phyloP scores from a whole-genome alignment of 2,329 filamentous ascomycete genomes.

The Diaporthe ilicicola region DNA sequence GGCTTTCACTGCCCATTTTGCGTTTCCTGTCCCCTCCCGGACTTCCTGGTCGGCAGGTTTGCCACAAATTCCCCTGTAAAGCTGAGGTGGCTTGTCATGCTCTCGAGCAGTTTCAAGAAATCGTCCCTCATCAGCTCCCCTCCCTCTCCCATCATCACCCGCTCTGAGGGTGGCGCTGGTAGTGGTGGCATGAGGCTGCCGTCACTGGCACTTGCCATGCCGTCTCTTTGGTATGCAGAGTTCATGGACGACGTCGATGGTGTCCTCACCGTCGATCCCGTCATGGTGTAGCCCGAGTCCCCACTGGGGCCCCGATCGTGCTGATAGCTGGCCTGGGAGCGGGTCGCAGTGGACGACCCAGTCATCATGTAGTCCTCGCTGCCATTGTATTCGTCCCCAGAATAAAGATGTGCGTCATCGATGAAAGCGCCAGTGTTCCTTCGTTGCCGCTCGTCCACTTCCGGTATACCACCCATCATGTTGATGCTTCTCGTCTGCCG shows the following conservation, averaged over 20 bases:
- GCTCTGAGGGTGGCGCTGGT: constrained; percentile 56
- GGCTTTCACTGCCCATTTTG: constrained; percentile 21
- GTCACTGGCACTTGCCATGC: constrained; percentile 22
- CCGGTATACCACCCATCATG: constrained; percentile 16
- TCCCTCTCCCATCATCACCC: constrained; percentile 54
- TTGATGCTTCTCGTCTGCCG: constrained; percentile 34
- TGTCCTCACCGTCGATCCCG: constrained; percentile 32
- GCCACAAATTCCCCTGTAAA: constrained; percentile 42
- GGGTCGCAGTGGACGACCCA: neutral
- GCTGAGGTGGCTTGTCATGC: constrained; percentile 45
- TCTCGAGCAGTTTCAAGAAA: constrained; percentile 44
- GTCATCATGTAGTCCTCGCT: constrained; percentile 24
- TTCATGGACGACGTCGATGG: constrained; percentile 26
- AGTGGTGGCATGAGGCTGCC: constrained; percentile 45
- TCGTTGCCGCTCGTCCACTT: constrained; percentile 23
- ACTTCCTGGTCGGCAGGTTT: constrained; percentile 39
- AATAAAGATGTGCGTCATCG: constrained; percentile 34
- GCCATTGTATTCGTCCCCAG: neutral
- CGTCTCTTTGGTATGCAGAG: constrained; percentile 29
- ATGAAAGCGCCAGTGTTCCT: constrained; percentile 30
- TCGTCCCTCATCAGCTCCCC: constrained; percentile 44
- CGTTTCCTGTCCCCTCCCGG: constrained; percentile 32
- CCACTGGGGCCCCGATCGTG: constrained; percentile 9
- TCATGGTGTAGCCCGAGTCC: constrained; percentile 31
- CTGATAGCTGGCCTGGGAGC: constrained; percentile 17